Evolutionary conservation across 768 basidiomycete species (phyloP).

Genomic region (Lactarius evosmus): DNA sequence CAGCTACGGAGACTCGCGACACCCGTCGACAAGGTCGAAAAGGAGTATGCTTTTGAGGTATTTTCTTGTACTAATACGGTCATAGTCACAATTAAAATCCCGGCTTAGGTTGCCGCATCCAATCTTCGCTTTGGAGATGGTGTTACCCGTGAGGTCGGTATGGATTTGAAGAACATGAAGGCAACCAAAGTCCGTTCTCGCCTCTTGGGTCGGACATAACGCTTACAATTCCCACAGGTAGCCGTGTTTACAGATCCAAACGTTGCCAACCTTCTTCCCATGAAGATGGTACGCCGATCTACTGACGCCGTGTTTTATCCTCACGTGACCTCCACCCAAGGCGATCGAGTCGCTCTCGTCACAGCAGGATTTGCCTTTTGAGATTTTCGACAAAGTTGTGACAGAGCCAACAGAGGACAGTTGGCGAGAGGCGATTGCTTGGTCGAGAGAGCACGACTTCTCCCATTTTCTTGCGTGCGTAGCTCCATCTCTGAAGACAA

Average conservation of each 20-base stretch:
- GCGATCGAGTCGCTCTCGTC: conserved; percentile 76
- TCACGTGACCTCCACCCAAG: conserved; percentile 38
- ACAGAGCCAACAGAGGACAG: conserved; percentile 92
- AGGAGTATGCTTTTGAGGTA: conserved; percentile 92
- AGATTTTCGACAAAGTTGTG: conserved; percentile 76
- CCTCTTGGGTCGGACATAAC: neutral
- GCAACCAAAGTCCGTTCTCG: conserved; percentile 65
- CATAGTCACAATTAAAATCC: neutral
- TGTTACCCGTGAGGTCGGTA: conserved; percentile 85
- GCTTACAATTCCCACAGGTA: conserved; percentile 50
- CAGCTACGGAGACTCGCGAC: conserved; percentile 75
- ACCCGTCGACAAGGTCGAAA: conserved; percentile 66
- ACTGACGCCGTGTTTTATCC: neutral
- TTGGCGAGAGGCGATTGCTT: conserved; percentile 84
- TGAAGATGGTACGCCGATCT: conserved; percentile 62
- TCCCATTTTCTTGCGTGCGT: conserved; percentile 89
- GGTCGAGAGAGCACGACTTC: conserved; percentile 83
- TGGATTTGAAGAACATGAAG: conserved; percentile 93
- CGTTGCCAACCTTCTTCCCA: conserved; percentile 74
- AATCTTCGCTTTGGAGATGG: conserved; percentile 89
- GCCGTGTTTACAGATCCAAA: conserved; percentile 92
- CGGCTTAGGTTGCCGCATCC: conserved; percentile 69
- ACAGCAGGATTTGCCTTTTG: conserved; percentile 71
- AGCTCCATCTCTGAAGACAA: neutral
- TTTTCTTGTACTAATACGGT: conserved; percentile 14